These are phyloP conservation scores for Macrophomina pseudophaseolina DNA, from an alignment of 2,329 filamentous ascomycete genomes.

Conservation along the genomic window DNA sequence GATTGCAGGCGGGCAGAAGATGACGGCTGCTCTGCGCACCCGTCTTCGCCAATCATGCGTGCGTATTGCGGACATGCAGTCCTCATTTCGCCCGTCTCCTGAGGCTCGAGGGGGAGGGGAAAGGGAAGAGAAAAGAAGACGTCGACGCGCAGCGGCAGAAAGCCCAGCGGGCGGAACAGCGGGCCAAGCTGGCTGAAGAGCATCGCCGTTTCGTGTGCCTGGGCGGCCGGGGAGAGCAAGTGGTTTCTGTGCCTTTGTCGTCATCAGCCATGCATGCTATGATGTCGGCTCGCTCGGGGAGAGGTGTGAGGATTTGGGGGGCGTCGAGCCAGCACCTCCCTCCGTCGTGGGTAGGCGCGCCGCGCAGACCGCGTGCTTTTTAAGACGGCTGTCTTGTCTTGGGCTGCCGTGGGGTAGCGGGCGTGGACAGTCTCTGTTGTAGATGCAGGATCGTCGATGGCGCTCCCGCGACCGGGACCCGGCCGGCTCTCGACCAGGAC, in stretches of 20 bases:
- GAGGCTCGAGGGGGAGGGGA: constrained; percentile 3
- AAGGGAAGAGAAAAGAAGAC: background rate
- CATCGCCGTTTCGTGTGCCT: constrained; percentile 11
- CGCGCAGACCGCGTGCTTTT: background rate
- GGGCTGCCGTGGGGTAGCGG: constrained; percentile 6
- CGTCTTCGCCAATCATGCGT: constrained; percentile 19
- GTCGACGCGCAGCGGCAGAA: constrained; percentile 7
- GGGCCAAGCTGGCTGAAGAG: background rate
- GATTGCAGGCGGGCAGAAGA: constrained; percentile 23
- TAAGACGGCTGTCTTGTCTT: constrained; percentile 3
- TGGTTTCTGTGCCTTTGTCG: background rate
- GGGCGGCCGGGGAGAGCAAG: background rate
- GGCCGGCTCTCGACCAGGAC: background rate
- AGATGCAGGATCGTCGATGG: constrained; percentile 23
- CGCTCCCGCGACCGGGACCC: background rate
- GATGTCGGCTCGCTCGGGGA: background rate
- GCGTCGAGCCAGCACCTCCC: background rate
- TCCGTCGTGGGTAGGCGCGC: background rate
- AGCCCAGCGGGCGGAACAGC: background rate
- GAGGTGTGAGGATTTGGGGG: background rate
- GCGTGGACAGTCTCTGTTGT: too few relatives aligned
- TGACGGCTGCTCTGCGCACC: constrained; percentile 2
- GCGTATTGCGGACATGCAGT: background rate
- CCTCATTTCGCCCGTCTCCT: constrained; percentile 16
- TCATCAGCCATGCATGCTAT: background rate